These are phyloP conservation scores for Artemisia annua DNA, from an alignment of 129 eudicot species.

Conservation along the genomic window DNA sequence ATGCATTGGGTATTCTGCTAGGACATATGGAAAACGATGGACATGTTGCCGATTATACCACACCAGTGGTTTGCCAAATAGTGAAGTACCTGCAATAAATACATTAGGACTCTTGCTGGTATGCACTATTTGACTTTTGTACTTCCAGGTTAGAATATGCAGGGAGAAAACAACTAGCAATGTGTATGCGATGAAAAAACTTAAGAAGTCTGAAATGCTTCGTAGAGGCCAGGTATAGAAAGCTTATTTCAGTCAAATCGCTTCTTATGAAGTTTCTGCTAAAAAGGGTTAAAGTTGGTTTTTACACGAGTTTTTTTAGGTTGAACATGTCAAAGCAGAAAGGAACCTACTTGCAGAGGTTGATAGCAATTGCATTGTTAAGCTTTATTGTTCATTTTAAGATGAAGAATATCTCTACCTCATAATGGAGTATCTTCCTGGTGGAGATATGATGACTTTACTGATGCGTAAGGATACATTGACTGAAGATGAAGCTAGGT, in stretches of 20 bases:
- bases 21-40: constrained; percentile 49
- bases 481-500: constrained; percentile 88
- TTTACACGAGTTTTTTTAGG: constrained; percentile 40
- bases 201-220: constrained; percentile 96
- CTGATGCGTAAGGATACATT: constrained; percentile 89
- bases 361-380: constrained; percentile 95
- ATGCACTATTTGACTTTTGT: constrained; percentile 11
- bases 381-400: constrained; percentile 95
- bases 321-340: constrained; percentile 98
- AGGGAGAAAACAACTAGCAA: constrained; percentile 88
- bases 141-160: constrained; percentile 79
- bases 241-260: constrained; percentile 6
- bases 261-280: not conserved
- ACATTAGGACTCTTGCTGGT: not conserved
- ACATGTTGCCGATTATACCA: constrained; percentile 28
- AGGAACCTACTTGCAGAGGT: constrained; percentile 93
- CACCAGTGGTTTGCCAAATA: constrained; percentile 38
- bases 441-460: constrained; percentile 99
- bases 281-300: constrained; percentile 12
- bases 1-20: constrained; percentile 35
- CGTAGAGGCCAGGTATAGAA: constrained; percentile 95
- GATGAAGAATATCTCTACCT: constrained; percentile 93
- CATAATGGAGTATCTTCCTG: constrained; percentile 95
- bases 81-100: constrained; percentile 24
- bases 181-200: constrained; percentile 97